Evolutionary conservation across 805 yeast genomes (phyloP), one percentile per base, ranked within the genome.

Genomic region (Pichia phayaonensis): DNA sequence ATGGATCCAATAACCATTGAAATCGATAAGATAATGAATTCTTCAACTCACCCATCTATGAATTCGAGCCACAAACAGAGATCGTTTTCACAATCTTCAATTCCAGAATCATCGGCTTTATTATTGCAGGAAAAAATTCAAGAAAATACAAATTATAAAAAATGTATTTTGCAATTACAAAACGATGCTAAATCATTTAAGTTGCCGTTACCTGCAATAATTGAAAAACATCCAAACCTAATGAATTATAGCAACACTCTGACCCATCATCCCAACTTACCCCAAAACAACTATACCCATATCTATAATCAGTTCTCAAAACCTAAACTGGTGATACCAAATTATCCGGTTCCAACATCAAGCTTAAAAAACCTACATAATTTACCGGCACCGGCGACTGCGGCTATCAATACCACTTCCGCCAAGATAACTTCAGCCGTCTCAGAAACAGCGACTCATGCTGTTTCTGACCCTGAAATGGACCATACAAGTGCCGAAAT

Each of bases 1-100:
- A 42, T 61, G 7, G 69, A 64, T 44, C 68, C 69, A 34, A 54
- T 62, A 23, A 57, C 61, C 21, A 54, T 53, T 18, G 63, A 64
- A 48, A 48, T 59, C 36, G 47, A 54, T 11, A 26, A 47, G 20
- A 29, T 59, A 46, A 20, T 44, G 46, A n/a, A 44, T 3, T 13
- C 18, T 3, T 16, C 36, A 29, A 11, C 13, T 31, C 26, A 42
- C 6, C 20, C 40, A 26, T 20, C 18, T 4, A 15, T 36, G 18
- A 18, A 41, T 13, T 15, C 18, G 4, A 16, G 7, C 4, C 13
- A 16, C 5, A 31, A 15, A 31, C 36, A 31, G 8, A 13, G 36
- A 24, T 24, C 39, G 26, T 23, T 34, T 38, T 38, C 40, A 38
- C 23, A n/a, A 5, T 38, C 40, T 23, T 15, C 26, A 23, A 45